A percentile compares a stretch with the other conserved stretches of the same genome.
These are phyloP conservation scores for Yamadazyma songkhlaensis DNA, from an alignment of 1,139 yeast genomes.

Conservation along the genomic window DNA sequence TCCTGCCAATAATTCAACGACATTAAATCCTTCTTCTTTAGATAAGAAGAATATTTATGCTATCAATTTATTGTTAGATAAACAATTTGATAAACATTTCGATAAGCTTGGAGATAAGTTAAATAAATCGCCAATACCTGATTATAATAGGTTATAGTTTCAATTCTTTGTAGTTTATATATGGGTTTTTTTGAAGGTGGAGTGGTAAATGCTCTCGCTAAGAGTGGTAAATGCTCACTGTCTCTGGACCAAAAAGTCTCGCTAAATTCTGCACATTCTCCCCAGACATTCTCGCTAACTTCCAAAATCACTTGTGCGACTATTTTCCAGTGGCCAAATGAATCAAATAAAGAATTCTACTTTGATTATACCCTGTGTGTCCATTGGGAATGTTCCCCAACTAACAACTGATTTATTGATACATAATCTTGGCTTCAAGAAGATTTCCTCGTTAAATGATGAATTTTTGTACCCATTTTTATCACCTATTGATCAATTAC, in stretches of 20 bases:
- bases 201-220: too few species aligned
- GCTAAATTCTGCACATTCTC: too few species aligned
- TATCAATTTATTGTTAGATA: conserved; percentile 5
- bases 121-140: conserved; percentile 1
- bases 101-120: conserved; percentile 3
- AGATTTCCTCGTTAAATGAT: conserved; percentile 57
- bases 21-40: conserved; percentile 27
- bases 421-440: conserved; percentile 53
- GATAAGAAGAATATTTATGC: conserved; percentile 6
- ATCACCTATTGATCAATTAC: conserved; percentile 47
- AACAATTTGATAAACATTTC: conserved; percentile 6
- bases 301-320: not conserved
- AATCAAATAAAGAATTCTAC: not conserved
- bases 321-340: conserved; percentile 1
- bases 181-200: not conserved
- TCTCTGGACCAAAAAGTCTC: too few species aligned
- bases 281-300: too few species aligned
- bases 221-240: too few species aligned
- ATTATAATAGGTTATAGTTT: conserved; percentile 1
- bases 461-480: conserved; percentile 74
- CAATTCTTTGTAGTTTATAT: not conserved
- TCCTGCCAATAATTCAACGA: conserved; percentile 9
- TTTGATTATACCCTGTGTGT: conserved; percentile 63
- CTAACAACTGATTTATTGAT: conserved; percentile 70
- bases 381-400: conserved; percentile 91